Conservation (phyloP, 257 asterid genomes). For the Fraxinus americana region DNA sequence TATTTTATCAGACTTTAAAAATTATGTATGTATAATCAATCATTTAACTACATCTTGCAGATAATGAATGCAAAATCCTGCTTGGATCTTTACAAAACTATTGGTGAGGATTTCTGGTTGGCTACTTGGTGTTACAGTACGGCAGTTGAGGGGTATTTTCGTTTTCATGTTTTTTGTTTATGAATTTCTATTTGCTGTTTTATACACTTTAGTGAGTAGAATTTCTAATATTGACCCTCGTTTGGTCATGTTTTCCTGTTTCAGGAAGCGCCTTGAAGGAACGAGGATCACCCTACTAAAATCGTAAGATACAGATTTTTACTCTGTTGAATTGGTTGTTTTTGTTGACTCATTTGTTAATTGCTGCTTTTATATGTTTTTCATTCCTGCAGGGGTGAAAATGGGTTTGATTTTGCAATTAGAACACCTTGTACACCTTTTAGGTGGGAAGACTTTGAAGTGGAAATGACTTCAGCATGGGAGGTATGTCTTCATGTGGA, state of each 20-base stretch:
- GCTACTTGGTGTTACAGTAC: constrained; percentile 83
- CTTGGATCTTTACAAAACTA: constrained; percentile 71
- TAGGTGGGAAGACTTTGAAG: constrained; percentile 86
- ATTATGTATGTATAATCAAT: not conserved
- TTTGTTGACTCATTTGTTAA: constrained; percentile 2
- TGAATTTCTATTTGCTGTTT: constrained; percentile 4
- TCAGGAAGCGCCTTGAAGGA: constrained; percentile 95
- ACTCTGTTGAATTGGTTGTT: constrained; percentile 11
- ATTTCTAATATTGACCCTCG: constrained; percentile 16
- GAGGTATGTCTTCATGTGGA: constrained; percentile 55
- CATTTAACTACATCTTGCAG: constrained; percentile 49
- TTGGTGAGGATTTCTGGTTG: constrained; percentile 96
- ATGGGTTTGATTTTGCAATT: constrained; percentile 77
- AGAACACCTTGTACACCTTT: constrained; percentile 82
- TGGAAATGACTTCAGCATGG: constrained; percentile 97
- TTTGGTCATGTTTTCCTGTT: constrained; percentile 35
- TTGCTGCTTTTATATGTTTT: constrained; percentile 18
- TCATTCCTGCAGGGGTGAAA: constrained; percentile 58
- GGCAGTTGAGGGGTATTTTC: constrained; percentile 80
- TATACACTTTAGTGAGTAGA: constrained; percentile 8
- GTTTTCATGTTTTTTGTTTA: constrained; percentile 19
- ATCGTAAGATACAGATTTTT: constrained; percentile 45
- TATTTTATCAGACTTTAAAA: not conserved
- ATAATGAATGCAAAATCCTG: constrained; percentile 82
- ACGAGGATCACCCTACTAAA: constrained; percentile 77